phyloP scores from a whole-genome alignment of 75 land plant species.

The Selaginella moellendorffii region DNA sequence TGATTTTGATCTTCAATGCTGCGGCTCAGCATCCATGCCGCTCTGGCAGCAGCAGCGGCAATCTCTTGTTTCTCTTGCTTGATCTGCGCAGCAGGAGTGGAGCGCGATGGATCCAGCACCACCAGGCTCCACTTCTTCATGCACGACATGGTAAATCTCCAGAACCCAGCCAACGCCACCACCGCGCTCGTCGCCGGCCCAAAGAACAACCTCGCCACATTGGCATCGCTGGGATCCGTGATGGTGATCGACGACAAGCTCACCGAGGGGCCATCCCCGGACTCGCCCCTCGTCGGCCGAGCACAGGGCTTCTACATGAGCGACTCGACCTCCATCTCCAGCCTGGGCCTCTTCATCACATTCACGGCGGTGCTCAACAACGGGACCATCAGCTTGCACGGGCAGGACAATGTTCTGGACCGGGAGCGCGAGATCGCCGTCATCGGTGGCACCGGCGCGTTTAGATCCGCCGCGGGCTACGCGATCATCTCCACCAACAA shows the following conservation, averaged over 20 bases:
- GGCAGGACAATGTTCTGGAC: slow-evolving; percentile 15
- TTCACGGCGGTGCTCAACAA: slow-evolving; percentile 36
- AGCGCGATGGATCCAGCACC: too few species aligned
- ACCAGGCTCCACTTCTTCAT: too few species aligned
- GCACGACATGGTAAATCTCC: too few species aligned
- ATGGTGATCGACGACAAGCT: slow-evolving; percentile 30
- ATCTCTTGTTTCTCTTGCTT: too few species aligned
- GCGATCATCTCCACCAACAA: slow-evolving; percentile 24
- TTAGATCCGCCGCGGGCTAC: slow-evolving; percentile 33
- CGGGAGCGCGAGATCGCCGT: slow-evolving; percentile 25
- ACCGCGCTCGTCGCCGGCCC: too few species aligned
- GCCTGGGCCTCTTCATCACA: slow-evolving; percentile 27
- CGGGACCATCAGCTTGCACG: slow-evolving; percentile 32
- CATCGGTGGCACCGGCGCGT: slow-evolving; percentile 39
- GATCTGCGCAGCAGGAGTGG: too few species aligned
- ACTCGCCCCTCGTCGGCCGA: slow-evolving; percentile 21
- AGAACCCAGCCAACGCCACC: too few species aligned
- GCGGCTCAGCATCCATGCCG: too few species aligned
- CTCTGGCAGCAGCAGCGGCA: too few species aligned
- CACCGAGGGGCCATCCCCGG: slow-evolving; percentile 15
- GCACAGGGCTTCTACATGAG: slow-evolving; percentile 31
- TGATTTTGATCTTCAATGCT: too few species aligned
- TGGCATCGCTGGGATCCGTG: too few species aligned
- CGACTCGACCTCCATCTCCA: slow-evolving; percentile 22
- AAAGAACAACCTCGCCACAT: too few species aligned